These are phyloP conservation scores for California macrophylla DNA, from an alignment of 441 rosid species.

Conservation along the genomic window DNA sequence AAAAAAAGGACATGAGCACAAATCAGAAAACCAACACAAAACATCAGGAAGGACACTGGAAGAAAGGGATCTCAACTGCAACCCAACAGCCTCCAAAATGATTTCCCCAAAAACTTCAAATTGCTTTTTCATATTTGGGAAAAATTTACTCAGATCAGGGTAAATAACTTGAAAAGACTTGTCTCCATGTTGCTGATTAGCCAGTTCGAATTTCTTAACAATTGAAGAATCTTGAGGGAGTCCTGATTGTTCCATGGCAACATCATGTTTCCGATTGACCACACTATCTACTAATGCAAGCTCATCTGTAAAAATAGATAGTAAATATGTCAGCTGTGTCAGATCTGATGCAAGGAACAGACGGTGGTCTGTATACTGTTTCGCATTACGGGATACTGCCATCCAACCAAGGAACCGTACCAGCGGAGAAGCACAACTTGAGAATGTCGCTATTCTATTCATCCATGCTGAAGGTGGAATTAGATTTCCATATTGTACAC, in stretches of 20 bases:
- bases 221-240: conserved; percentile 18
- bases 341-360: conserved; percentile 62
- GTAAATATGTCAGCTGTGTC: conserved; percentile 46
- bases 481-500: conserved; percentile 44
- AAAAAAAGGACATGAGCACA: conserved; percentile 55
- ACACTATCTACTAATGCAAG: conserved; percentile 44
- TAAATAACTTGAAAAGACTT: conserved; percentile 50
- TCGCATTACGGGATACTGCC: conserved; percentile 68
- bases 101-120: conserved; percentile 62
- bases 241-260: conserved; percentile 25
- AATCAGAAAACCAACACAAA: conserved; percentile 80
- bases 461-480: conserved; percentile 67
- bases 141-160: conserved; percentile 55
- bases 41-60: conserved; percentile 55
- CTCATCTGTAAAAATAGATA: conserved; percentile 63
- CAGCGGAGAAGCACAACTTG: conserved; percentile 49
- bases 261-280: conserved; percentile 30
- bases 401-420: conserved; percentile 88
- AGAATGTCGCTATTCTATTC: conserved; percentile 49
- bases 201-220: conserved; percentile 21
- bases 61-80: conserved; percentile 64
- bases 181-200: conserved; percentile 28
- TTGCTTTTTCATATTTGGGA: conserved; percentile 63
- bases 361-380: conserved; percentile 43
- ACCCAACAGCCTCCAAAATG: conserved; percentile 69